Conservation (phyloP, 495 filamentous ascomycete species). For the Xylaria cubensis region DNA sequence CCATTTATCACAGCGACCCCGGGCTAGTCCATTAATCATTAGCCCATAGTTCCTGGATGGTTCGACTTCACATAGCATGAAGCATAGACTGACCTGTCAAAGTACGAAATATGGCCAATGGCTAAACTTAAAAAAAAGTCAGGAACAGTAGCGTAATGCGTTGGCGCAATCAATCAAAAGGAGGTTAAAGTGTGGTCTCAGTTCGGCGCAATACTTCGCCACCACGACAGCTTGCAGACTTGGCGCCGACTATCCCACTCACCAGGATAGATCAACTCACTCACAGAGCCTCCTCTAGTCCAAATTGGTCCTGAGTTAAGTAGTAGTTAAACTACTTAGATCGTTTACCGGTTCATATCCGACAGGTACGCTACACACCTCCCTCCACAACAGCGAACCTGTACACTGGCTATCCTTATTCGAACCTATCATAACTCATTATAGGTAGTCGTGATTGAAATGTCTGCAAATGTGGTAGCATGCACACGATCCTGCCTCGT, state of each 20-base stretch:
- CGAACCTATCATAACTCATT: not conserved
- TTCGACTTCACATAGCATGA: not conserved
- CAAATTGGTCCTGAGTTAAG: not conserved
- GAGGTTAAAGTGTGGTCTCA: not conserved
- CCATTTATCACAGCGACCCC: not conserved
- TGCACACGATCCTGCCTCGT: not conserved
- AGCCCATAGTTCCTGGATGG: slow-evolving; percentile 4
- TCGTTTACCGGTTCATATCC: not conserved
- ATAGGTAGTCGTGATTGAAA: not conserved
- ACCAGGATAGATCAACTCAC: slow-evolving; percentile 14
- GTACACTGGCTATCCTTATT: not conserved
- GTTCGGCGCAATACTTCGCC: slow-evolving; percentile 16
- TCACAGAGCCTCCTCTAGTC: slow-evolving; percentile 19
- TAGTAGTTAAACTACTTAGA: not conserved
- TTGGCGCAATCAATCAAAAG: slow-evolving; percentile 3
- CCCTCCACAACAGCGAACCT: not conserved
- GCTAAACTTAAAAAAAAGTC: not conserved
- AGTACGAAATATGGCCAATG: not conserved
- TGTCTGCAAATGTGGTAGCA: not conserved
- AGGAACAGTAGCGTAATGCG: not conserved
- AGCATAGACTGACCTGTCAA: not conserved
- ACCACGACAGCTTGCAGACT: slow-evolving; percentile 10
- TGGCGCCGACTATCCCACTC: slow-evolving; percentile 1
- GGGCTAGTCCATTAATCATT: not conserved
- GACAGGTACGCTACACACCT: not conserved